Evolutionary conservation across 1,139 yeast species (phyloP), one percentile per base, ranked within the genome.

Genomic region (Hansenula lynferdii): DNA sequence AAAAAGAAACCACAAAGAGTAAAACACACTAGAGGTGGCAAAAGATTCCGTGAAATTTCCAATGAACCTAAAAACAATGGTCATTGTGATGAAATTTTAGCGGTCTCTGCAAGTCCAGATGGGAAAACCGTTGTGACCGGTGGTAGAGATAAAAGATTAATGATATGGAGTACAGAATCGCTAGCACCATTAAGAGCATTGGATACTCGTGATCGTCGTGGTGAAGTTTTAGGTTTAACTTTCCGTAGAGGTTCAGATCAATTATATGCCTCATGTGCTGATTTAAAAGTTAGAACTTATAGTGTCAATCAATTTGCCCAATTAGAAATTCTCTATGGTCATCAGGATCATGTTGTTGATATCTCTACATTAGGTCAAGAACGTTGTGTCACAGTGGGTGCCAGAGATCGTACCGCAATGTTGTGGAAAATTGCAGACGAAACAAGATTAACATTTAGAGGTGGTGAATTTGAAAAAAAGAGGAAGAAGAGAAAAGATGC

Each of bases 381-480:
- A 57, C 78, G 96, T 37, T 92, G 98, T 69, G 92, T 92, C 28
- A 86, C 96, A 18, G 97, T 90, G 20, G 98, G 98, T 17, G 73
- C 95, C 6, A 76, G 98, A 54, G 98, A 92, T 62, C 80, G 95
- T 53, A 85, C 96, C 1, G 97, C 94, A 15, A 84, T 94, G 81
- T 69, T 86, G 53, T 92, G 98, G 98, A 92, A 94, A 61, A 87
- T 92, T 48, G 77, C 95, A 21, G 98, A 94, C 54, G 98, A 92
- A 64, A 79, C 95, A 2, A 75, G 97, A 56, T 73, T 92, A 51
- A 89, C 97, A 0, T 92, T 92, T 62, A 75, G 97, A 56, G 96
- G 96, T 44, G 96, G 96, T 43, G 95, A 86, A 54, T 68, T 62
- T 14, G 72, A 67, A 39, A 72, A 66, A 57, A 67, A 67, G 51